Percentiles rank a stretch among this genome's conserved stretches.
Evolutionary conservation across 768 basidiomycete genomes (phyloP).

Genomic region (Psilocybe sp.): DNA sequence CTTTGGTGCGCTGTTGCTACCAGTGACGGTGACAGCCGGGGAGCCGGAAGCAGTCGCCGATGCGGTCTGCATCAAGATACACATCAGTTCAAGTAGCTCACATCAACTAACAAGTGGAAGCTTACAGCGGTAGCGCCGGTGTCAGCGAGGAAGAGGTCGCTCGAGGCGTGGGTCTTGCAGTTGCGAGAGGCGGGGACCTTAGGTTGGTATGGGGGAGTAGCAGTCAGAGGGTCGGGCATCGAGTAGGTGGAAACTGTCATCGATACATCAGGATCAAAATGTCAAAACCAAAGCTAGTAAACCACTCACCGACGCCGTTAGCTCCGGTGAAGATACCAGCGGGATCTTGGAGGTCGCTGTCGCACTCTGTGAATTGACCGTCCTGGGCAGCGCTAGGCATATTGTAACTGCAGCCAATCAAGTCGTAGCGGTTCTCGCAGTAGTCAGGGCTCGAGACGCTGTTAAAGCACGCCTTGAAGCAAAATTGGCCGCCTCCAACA

Average conservation of each 20-base stretch:
- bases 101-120: neutral
- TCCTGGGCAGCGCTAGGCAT: conserved; percentile 57
- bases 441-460: conserved; percentile 37
- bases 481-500: conserved; percentile 60
- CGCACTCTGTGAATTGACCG: conserved; percentile 60
- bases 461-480: conserved; percentile 69
- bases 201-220: conserved; percentile 35
- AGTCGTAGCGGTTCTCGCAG: conserved; percentile 70
- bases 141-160: conserved; percentile 22
- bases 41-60: neutral
- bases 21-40: neutral
- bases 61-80: too few relatives aligned
- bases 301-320: conserved; percentile 27
- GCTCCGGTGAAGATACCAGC: conserved; percentile 44
- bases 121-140: neutral
- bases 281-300: neutral
- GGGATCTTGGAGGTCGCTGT: conserved; percentile 57
- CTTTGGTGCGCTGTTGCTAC: neutral
- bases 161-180: conserved; percentile 29
- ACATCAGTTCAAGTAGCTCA: too few relatives aligned
- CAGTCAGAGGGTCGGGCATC: conserved; percentile 14
- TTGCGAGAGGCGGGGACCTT: conserved; percentile 34
- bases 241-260: conserved; percentile 10
- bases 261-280: neutral
- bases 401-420: conserved; percentile 69